Conservation (phyloP, 1,284 basidiomycete genomes). For the Fomitopsis palustris region DNA sequence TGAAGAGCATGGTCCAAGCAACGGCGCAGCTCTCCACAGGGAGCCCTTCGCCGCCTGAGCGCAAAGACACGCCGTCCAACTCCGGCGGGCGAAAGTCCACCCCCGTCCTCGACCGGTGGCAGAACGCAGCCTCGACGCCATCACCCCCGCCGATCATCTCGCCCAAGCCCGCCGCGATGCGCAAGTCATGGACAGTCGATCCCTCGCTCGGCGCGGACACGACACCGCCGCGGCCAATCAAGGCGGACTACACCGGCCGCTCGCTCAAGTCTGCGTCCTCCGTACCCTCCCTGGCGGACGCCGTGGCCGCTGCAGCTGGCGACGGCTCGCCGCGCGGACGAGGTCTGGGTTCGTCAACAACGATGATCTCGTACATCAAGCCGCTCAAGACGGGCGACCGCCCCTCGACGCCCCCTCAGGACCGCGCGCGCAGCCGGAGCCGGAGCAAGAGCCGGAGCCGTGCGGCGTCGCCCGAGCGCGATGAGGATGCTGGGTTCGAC, state of each 20-base stretch:
- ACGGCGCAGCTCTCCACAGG: slow-evolving; percentile 46
- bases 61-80: slow-evolving; percentile 8
- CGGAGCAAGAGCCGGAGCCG: slow-evolving; percentile 8
- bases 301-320: slow-evolving; percentile 13
- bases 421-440: slow-evolving; percentile 13
- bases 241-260: slow-evolving; percentile 19
- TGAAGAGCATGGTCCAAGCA: slow-evolving; percentile 73
- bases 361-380: slow-evolving; percentile 50
- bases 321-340: slow-evolving; percentile 20
- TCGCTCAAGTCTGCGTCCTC: slow-evolving; percentile 22
- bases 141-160: slow-evolving; percentile 25
- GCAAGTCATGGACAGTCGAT: slow-evolving; percentile 39
- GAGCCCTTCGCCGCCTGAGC: slow-evolving; percentile 18
- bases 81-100: slow-evolving; percentile 21
- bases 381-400: slow-evolving; percentile 47
- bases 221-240: slow-evolving; percentile 18
- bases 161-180: slow-evolving; percentile 37
- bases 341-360: slow-evolving; percentile 44
- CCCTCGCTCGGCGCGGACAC: slow-evolving; percentile 19
- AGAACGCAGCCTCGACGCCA: slow-evolving; percentile 20
- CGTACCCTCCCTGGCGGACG: slow-evolving; percentile 21
- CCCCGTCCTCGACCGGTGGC: slow-evolving; percentile 71
- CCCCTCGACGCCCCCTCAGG: slow-evolving; percentile 19
- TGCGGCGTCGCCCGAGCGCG: too few relatives aligned
- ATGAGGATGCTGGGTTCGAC: slow-evolving; percentile 35